Evolutionary conservation across 1,284 basidiomycete genomes (phyloP).

Genomic region (Sanghuangporus weigelae): DNA sequence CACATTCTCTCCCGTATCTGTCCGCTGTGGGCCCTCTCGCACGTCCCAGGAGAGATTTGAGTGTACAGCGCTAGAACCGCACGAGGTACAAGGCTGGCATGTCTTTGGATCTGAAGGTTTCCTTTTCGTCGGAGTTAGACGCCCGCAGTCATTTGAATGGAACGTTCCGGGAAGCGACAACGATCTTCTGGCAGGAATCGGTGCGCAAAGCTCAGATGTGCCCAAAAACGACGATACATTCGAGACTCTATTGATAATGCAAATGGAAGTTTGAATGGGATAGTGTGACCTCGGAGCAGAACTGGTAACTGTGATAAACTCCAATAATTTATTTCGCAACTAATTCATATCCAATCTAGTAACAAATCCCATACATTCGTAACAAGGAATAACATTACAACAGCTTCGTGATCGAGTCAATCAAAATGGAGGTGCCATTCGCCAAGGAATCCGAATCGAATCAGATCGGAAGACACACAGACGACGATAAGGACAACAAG

Average conservation of each 20-base stretch:
- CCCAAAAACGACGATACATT: constrained; percentile 62
- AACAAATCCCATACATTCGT: not conserved
- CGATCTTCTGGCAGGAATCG: constrained; percentile 51
- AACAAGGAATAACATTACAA: not conserved
- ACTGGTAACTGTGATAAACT: not conserved
- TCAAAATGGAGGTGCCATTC: not conserved
- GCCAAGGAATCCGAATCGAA: not conserved
- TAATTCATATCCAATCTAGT: not conserved
- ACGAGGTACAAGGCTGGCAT: constrained; percentile 26
- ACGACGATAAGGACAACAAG: not conserved
- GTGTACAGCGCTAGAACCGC: not conserved
- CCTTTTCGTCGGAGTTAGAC: constrained; percentile 55
- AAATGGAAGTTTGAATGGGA: constrained; percentile 25
- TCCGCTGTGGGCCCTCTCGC: constrained; percentile 19
- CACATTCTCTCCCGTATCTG: constrained; percentile 56
- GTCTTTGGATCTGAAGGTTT: constrained; percentile 34
- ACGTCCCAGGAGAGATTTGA: not conserved
- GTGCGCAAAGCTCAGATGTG: constrained; percentile 36
- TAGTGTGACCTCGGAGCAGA: not conserved
- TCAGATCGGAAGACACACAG: not conserved
- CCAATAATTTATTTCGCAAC: not conserved
- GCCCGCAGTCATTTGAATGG: constrained; percentile 53
- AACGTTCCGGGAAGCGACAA: constrained; percentile 44
- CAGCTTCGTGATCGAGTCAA: not conserved
- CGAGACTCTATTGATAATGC: constrained; percentile 61